phyloP scores from a whole-genome alignment of 345 rosid species.

The Eucalyptus coolabah region DNA sequence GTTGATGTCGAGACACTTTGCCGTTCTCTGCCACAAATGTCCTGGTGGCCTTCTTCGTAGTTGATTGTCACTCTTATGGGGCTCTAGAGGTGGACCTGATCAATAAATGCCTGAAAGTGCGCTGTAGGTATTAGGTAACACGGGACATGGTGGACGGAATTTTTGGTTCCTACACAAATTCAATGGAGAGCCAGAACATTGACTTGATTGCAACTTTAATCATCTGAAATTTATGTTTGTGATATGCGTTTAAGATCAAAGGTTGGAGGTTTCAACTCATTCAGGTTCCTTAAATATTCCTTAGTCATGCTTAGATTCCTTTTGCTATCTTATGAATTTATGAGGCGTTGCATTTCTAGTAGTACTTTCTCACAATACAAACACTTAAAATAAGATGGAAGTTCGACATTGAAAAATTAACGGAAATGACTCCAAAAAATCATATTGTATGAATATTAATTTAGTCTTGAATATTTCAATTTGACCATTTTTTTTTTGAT shows the following conservation, averaged over 20 bases:
- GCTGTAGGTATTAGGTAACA: too few relatives aligned
- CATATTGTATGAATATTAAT: too few relatives aligned
- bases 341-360: neutral
- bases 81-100: neutral
- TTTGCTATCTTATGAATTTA: neutral
- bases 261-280: conserved; percentile 38
- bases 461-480: too few relatives aligned
- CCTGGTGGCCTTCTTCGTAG: neutral
- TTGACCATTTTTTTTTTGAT: too few relatives aligned
- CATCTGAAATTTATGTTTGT: neutral
- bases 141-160: neutral
- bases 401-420: neutral
- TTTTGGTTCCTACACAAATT: neutral
- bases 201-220: neutral
- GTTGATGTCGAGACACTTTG: neutral
- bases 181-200: neutral
- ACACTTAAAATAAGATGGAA: neutral
- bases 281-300: conserved; percentile 26
- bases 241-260: conserved; percentile 58
- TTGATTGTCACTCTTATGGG: neutral
- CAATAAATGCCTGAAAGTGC: neutral
- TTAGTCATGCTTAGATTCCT: neutral
- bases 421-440: too few relatives aligned
- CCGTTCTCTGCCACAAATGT: neutral
- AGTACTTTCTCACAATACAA: neutral